These are phyloP conservation scores for Oldenlandia corymbosa DNA, from an alignment of 257 asterid species.

Conservation along the genomic window DNA sequence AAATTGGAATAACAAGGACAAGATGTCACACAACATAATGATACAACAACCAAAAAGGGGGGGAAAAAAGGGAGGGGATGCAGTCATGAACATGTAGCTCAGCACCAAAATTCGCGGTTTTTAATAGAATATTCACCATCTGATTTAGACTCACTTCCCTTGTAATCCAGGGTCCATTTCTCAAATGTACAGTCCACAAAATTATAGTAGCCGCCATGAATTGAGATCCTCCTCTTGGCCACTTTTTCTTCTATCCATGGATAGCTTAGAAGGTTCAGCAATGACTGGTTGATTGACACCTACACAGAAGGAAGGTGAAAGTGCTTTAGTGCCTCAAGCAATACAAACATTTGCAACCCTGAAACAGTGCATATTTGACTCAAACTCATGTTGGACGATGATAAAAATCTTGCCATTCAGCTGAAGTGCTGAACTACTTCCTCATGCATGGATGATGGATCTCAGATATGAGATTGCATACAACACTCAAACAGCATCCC, in stretches of 20 bases:
- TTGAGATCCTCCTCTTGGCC: constrained; percentile 43
- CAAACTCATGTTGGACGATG: too few relatives aligned
- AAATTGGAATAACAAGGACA: too few relatives aligned
- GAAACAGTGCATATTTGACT: not conserved
- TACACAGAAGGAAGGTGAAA: constrained; percentile 17
- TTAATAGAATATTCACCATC: constrained; percentile 39
- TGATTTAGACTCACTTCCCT: constrained; percentile 27
- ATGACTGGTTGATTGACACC: constrained; percentile 84
- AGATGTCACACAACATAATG: not conserved
- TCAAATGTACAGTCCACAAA: constrained; percentile 78
- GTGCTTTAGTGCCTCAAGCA: not conserved
- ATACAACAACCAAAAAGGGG: not conserved
- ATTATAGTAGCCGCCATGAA: constrained; percentile 97
- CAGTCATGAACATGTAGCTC: not conserved
- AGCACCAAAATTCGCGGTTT: constrained; percentile 41
- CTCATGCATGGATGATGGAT: too few relatives aligned
- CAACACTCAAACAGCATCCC: too few relatives aligned
- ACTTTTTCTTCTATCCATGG: constrained; percentile 84
- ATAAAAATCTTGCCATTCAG: too few relatives aligned
- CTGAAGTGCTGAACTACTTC: too few relatives aligned
- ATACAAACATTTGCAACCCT: not conserved
- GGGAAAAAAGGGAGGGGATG: constrained; percentile 1
- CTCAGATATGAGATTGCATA: too few relatives aligned
- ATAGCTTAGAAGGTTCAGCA: constrained; percentile 70
- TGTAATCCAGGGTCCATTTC: constrained; percentile 78